phyloP scores from a whole-genome alignment of 2,329 filamentous ascomycete genomes.

The Cladosporium velox region DNA sequence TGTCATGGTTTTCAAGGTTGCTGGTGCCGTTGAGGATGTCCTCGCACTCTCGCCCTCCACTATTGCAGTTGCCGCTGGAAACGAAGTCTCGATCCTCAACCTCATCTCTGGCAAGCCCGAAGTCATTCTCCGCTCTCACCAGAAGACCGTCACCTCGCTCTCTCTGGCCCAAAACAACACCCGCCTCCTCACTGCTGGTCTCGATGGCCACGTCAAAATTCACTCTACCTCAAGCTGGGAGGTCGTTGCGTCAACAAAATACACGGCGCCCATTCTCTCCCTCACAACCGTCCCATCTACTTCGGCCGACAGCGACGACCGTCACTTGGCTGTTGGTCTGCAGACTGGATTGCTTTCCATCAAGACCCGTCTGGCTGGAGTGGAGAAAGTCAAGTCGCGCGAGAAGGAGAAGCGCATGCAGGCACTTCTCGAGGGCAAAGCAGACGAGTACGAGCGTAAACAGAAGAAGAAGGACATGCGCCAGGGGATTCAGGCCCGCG shows the following conservation, averaged over 20 bases:
- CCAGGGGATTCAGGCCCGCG: slow-evolving; percentile 61
- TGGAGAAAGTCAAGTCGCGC: slow-evolving; percentile 73
- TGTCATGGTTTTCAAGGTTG: slow-evolving; percentile 93
- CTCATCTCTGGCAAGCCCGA: slow-evolving; percentile 87
- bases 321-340: slow-evolving; percentile 93
- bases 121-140: slow-evolving; percentile 86
- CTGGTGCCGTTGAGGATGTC: slow-evolving; percentile 85
- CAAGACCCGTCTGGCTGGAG: slow-evolving; percentile 81
- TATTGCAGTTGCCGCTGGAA: slow-evolving; percentile 80
- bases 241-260: slow-evolving; percentile 92
- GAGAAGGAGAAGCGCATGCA: slow-evolving; percentile 84
- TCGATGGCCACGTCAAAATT: slow-evolving; percentile 96
- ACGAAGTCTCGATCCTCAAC: slow-evolving; percentile 86
- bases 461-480: slow-evolving; percentile 63
- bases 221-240: slow-evolving; percentile 96
- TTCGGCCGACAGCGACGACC: slow-evolving; percentile 73
- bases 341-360: slow-evolving; percentile 89
- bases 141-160: slow-evolving; percentile 93
- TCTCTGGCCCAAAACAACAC: slow-evolving; percentile 77
- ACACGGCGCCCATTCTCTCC: slow-evolving; percentile 85
- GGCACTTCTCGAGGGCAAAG: slow-evolving; percentile 73
- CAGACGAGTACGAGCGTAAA: slow-evolving; percentile 75
- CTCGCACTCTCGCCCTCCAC: slow-evolving; percentile 84
- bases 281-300: slow-evolving; percentile 69
- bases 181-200: slow-evolving; percentile 79